Evolutionary conservation across 345 rosid genomes (phyloP), one percentile per base, ranked within the genome.

Genomic region (Hibiscus trionum): DNA sequence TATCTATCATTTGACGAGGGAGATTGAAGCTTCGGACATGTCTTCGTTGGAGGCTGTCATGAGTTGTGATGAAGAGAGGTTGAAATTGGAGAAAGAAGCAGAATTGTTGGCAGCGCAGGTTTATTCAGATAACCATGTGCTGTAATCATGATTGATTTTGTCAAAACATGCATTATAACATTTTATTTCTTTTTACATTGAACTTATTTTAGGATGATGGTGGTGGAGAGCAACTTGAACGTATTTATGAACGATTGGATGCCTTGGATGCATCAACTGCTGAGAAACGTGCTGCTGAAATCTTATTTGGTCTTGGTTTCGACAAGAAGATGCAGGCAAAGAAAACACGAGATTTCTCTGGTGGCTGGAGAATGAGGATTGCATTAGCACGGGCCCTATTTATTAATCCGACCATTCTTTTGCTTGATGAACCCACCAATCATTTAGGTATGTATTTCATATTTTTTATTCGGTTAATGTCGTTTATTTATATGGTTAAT

Each of bases 311-410:
- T 75, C 98, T 96, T 80, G 99, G 99, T 73, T 96, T 96, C 52
- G 67, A 86, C 77, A 96, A 93, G 87, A 75, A 74, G 76, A 96
- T 93, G 99, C 99, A 96, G 75, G 88, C 85, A 11, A 89, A 91
- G 93, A 93, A 96, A 74, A 86, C 99, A 0, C 79, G 84, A 55
- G 99, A 96, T 77, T 96, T 96, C 58, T 96, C 99, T 76, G 99
- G 97, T 88, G 98, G 99, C 11, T 96, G 99, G 99, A 93, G 98
- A 72, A 96, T 96, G 99, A 89, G 99, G 82, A 96, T 96, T 79
- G 99, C 99, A 1, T 80, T 96, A 60, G 99, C 98, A 15, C 83
- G 98, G 6, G 99, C 99, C 0, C 84, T 96, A 56, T 96, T 96
- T 79, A 96, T 96, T 68, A 93, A 91, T 77, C 98, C 99, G 3